A percentile compares a stretch with the other conserved stretches of the same genome.
These are phyloP conservation scores for Zasmidium cellare DNA, from an alignment of 2,329 filamentous ascomycete species.

Conservation along the genomic window DNA sequence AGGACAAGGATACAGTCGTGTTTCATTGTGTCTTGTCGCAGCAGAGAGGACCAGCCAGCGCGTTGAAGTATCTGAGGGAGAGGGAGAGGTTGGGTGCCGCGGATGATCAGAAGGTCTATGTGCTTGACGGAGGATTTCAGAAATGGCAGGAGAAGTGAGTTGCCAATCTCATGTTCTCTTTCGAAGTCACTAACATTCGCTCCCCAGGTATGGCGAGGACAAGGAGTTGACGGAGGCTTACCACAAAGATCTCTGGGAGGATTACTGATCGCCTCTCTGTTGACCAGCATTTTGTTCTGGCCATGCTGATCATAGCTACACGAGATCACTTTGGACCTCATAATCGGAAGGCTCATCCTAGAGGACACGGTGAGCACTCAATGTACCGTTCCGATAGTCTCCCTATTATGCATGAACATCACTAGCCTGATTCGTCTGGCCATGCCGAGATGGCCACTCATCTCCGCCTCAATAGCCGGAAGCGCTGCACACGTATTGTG, in stretches of 20 bases:
- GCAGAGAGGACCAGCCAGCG: conserved; percentile 82
- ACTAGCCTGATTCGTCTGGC: too few relatives aligned
- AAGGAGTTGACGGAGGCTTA: conserved; percentile 80
- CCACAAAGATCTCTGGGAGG: conserved; percentile 78
- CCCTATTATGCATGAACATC: too few relatives aligned
- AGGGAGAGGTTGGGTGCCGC: conserved; percentile 53
- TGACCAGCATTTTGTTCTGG: too few relatives aligned
- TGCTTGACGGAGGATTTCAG: conserved; percentile 81
- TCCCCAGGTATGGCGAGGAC: conserved; percentile 66
- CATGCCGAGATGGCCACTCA: too few relatives aligned
- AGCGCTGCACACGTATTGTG: too few relatives aligned
- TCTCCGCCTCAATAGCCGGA: too few relatives aligned
- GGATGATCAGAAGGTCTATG: conserved; percentile 68
- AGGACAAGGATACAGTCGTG: conserved; percentile 77
- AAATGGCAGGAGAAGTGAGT: conserved; percentile 78
- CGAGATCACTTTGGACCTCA: too few relatives aligned
- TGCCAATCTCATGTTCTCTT: not conserved
- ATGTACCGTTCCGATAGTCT: too few relatives aligned
- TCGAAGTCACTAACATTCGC: not conserved
- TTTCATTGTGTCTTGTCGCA: conserved; percentile 95
- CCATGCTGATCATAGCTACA: too few relatives aligned
- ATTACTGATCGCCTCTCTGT: conserved; percentile 15
- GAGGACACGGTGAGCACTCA: too few relatives aligned
- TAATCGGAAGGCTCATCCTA: too few relatives aligned
- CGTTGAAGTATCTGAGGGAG: conserved; percentile 75